Evolutionary conservation across 805 yeast genomes (phyloP), one percentile per base, ranked within the genome.

Genomic region (Dipodascus geniculatus): DNA sequence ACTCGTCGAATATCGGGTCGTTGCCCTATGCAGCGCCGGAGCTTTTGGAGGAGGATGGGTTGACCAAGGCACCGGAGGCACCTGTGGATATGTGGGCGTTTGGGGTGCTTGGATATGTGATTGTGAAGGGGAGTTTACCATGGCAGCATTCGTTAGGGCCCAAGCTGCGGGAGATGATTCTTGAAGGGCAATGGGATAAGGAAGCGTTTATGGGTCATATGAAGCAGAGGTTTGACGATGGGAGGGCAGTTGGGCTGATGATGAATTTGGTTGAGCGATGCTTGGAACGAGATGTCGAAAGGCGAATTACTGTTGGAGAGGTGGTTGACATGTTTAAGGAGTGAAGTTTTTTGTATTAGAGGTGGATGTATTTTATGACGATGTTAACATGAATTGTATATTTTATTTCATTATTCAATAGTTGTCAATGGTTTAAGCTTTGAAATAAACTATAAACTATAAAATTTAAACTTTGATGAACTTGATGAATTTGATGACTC

Each of bases 21-120:
- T 72, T 90, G 31, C 96, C 97, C 0, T 90, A 88, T 65, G 95
- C 96, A 0, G 79, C 96, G 0, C 98, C 98, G 0, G 96, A 90
- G 64, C 72, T 88, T 17, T 69, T 89, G 44, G 70, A 72, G 44
- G 44, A 38, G 20, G 14, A 11, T 14, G 20, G 20, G 44, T 17
- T 14, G 20, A n/a, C 44, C 4, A 83, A 85, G 1, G 73, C 74
- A 48, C 86, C 88, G 3, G 52, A 52, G 2, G 71, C 81, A 62
- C 71, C 82, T 56, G 54, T 68, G 61, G 98, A 90, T 68, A 76
- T 87, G 3, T 90, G 97, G 97, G 95, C 96, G 0, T 74, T 86
- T 48, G 98, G 97, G 2, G 86, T 89, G 0, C 69, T 85, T 57
- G 60, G 84, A 2, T 89, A 79, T 66, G 81, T 95, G 1, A 77